Evolutionary conservation across 2,329 filamentous ascomycete species (phyloP), one percentile per base, ranked within the genome.

Genomic region (Aurifilum marmelostoma): DNA sequence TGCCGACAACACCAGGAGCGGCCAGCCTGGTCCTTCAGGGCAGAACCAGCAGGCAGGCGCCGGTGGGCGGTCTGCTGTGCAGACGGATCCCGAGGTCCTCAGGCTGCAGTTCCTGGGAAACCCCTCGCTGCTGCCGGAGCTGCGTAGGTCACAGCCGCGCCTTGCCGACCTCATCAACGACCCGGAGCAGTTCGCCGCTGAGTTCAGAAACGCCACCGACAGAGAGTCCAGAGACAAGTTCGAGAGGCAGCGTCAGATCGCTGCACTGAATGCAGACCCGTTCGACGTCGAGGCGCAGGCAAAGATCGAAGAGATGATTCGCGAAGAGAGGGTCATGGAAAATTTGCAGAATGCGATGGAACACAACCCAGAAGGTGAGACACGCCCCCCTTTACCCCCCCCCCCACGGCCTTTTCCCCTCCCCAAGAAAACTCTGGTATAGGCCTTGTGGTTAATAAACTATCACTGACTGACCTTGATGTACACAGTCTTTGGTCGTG

Each of bases 341-440:
- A 99, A 99, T 76, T 80, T 98, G 70, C 94, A 98, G 77, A 96
- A 94, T 80, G 96, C 96, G 56, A 95, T 97, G 87, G 95, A 98
- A 81, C 91, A 98, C 80, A 97, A 97, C 76, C 96, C 96, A 0
- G 96, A 98, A 87, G 95, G 95, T 97, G 82, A 75, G 86, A 80
- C 56, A 59, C 8, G 6, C 8, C n/a, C 14, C 39, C 18, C 16
- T 7, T n/a, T 21, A 2, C 7, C 18, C 18, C 8, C 2, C 41
- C 18, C n/a, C n/a, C n/a, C n/a, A n/a, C n/a, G n/a, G n/a, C n/a
- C n/a, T n/a, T n/a, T n/a, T n/a, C n/a, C n/a, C n/a, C n/a, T n/a
- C n/a, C n/a, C n/a, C n/a, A n/a, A n/a, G n/a, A n/a, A n/a, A n/a
- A n/a, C n/a, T n/a, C n/a, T n/a, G 39, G 6, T 47, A 2, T 21